Evolutionary conservation across 2,329 filamentous ascomycete species (phyloP), one percentile per base, ranked within the genome.

Genomic region (Xylariaceae sp.): DNA sequence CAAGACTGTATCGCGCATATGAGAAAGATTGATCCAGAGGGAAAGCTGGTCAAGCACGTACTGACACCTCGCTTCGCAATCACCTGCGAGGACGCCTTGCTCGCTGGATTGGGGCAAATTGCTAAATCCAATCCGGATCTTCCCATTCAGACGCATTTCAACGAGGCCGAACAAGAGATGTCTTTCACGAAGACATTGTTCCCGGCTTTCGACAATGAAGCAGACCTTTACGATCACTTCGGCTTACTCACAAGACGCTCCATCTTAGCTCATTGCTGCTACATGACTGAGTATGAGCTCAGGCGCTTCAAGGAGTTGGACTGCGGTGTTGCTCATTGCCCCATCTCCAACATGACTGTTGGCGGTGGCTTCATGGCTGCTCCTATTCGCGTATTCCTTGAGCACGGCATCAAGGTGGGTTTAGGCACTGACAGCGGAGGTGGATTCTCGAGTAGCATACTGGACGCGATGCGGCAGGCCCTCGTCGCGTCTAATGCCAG

Each of bases 201-300:
- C 64, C 83, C 83, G 0, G 70, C 76, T 0, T 84, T 84, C 53
- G 64, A 67, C 1, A 83, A 76, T 56, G 85, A 88, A 69, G 82
- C 78, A 0, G 83, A 86, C 56, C 73, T 88, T 2, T 88, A 88
- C 66, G 73, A 76, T 8, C 69, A 76, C 63, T 85, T 79, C 60
- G 78, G 78, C 0, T 72, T 89, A 3, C 74, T 89, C 4, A 80
- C 74, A 1, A 62, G 73, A 2, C 77, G 81, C 7, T 80, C 82
- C 0, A 86, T 89, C 58, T 78, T 89, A 0, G 87, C 86, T 0
- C 87, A 89, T 67, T 88, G 85, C 72, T 88, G 83, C 58, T 79
- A 83, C 67, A 81, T 88, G 72, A 78, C 75, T 4, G 78, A 82
- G 2, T 75, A 80, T 35, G 86, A 89, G 69, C 78, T 82, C 51